Evolutionary conservation across 116 monocot genomes (phyloP), one percentile per base, ranked within the genome.

Genomic region (Thalassia testudinum): DNA sequence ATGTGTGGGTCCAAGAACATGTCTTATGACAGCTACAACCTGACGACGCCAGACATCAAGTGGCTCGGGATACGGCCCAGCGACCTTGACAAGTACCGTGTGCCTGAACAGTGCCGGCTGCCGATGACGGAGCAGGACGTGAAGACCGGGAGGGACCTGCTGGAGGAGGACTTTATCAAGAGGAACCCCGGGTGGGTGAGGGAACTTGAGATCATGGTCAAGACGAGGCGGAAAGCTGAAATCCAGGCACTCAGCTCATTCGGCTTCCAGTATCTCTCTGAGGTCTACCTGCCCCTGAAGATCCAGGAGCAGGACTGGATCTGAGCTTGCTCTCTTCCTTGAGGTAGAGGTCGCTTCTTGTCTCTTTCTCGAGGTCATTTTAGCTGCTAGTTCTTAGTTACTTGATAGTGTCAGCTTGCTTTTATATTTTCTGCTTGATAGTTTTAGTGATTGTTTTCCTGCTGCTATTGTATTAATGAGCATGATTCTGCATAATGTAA

Each of bases 1-100:
- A 89, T 88, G 89, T 97, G 97, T 26, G 97, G 97, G 12, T 97
- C 97, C n/a, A 97, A 97, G 72, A 97, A 97, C 64, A 97, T 97
- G 97, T 89, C 89, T 0, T 97, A 97, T 28, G 97, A 97, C 37
- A 89, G 89, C 54, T 82, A 79, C 24, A 97, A 97, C 38, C 63
- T 97, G 7, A 89, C 97, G 3, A 89, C 89, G 7, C 97, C 97
- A 21, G 97, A 97, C 26, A 97, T 97, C 27, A 97, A 97, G 64
- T 97, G 97, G 97, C 56, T 97, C 24, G 97, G 97, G 2, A 75
- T 97, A 17, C 58, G 97, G 28, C 97, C 97, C 1, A 89, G 74
- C 37, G 97, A 97, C 44, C 63, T 97, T 6, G 97, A 97, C 55
- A 97, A 85, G 68, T 97, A 97, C 47, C 65, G 68, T 60, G 70